phyloP scores from a whole-genome alignment of 148 eudicot species.

The Suaeda aralocaspica region DNA sequence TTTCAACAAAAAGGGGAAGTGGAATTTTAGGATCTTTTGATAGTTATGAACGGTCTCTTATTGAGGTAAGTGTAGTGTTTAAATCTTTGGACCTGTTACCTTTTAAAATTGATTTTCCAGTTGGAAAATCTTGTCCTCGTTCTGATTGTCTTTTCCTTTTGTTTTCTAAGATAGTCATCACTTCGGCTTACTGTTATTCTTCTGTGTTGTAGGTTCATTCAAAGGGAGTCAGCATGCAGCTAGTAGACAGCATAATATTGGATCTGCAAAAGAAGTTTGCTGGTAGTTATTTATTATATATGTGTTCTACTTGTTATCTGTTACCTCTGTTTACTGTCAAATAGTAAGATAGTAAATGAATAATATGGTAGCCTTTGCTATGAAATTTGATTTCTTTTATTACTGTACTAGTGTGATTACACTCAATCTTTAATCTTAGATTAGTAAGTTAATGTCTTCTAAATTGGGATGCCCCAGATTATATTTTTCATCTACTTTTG shows the following conservation, averaged over 20 bases:
- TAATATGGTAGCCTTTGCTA: neutral
- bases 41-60: slow-evolving; percentile 73
- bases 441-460: neutral
- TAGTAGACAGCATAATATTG: slow-evolving; percentile 45
- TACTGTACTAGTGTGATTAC: neutral
- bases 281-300: slow-evolving; percentile 36
- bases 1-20: slow-evolving; percentile 86
- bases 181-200: neutral
- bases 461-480: neutral
- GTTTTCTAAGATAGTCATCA: neutral
- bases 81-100: neutral
- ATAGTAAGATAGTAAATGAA: neutral
- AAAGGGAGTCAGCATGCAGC: slow-evolving; percentile 68
- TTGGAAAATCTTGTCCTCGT: neutral
- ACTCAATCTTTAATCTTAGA: too few species aligned
- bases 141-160: neutral
- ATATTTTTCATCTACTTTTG: too few species aligned
- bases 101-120: neutral
- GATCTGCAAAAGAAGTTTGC: slow-evolving; percentile 62
- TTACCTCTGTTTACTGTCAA: neutral
- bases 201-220: slow-evolving; percentile 73
- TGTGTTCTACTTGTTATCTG: slow-evolving; percentile 1
- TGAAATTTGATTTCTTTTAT: neutral
- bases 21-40: slow-evolving; percentile 62
- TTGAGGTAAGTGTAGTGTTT: slow-evolving; percentile 50